Evolutionary conservation across 768 basidiomycete genomes (phyloP).

Genomic region (Coprinopsis strossmayeri): DNA sequence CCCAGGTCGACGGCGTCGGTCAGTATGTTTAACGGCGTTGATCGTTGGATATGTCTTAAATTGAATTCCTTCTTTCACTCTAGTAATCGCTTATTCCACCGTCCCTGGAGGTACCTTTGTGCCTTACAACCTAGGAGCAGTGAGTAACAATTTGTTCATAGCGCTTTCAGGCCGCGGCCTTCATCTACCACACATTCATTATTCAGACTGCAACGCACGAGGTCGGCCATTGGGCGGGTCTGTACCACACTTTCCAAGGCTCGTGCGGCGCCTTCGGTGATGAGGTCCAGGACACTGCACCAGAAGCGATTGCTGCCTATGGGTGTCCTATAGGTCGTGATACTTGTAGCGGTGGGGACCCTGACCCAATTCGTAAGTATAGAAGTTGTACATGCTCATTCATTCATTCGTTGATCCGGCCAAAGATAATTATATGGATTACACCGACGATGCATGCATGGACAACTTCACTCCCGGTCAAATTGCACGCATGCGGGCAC

Average conservation of each 20-base stretch:
- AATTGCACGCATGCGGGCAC: slow-evolving; percentile 9
- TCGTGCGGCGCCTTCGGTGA: slow-evolving; percentile 36
- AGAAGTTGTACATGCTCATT: no score
- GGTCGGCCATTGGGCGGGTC: slow-evolving; percentile 55
- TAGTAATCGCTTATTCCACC: slow-evolving; percentile 33
- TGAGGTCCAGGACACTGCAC: slow-evolving; percentile 37
- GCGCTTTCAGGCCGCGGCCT: neutral
- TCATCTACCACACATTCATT: slow-evolving; percentile 13
- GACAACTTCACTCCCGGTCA: slow-evolving; percentile 24
- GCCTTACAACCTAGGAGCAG: slow-evolving; percentile 36
- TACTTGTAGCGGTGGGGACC: slow-evolving; percentile 25
- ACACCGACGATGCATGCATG: slow-evolving; percentile 24
- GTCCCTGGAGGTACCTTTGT: slow-evolving; percentile 35
- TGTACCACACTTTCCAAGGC: slow-evolving; percentile 55
- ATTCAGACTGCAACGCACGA: slow-evolving; percentile 43
- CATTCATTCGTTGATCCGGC: no score
- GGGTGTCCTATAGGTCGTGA: slow-evolving; percentile 34
- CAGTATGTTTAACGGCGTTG: neutral
- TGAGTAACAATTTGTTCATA: slow-evolving; percentile 13
- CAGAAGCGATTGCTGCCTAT: slow-evolving; percentile 36
- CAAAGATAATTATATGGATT: slow-evolving; percentile 30
- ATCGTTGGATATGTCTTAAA: no score
- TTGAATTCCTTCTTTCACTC: no score
- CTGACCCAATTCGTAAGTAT: slow-evolving; percentile 38
- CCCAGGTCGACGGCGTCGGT: slow-evolving; percentile 40